These are phyloP conservation scores for Phylloporus sp. DNA, from an alignment of 1,284 basidiomycete species.

Conservation along the genomic window DNA sequence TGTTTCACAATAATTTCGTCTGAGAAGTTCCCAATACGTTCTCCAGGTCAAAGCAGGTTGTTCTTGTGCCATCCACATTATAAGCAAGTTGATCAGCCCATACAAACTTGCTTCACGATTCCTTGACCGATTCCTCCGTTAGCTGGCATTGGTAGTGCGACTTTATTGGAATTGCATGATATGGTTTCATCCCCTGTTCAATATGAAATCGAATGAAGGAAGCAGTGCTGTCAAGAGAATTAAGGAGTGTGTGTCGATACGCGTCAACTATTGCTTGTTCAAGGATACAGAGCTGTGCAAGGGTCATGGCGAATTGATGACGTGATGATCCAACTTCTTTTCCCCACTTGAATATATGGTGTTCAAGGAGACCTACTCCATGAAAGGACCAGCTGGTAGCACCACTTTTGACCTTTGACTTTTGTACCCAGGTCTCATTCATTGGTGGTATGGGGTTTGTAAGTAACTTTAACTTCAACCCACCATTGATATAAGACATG, in stretches of 20 bases:
- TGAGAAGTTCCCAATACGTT: neutral
- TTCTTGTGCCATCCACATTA: neutral
- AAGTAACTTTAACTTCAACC: neutral
- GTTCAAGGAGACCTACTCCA: neutral
- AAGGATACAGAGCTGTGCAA: slow-evolving; percentile 1
- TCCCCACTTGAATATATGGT: neutral
- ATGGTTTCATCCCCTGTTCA: neutral
- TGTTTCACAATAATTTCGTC: neutral
- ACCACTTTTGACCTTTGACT: neutral
- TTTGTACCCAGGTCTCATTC: neutral
- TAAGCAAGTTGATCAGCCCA: neutral
- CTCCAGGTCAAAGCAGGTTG: neutral
- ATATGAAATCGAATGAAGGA: neutral
- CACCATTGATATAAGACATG: neutral
- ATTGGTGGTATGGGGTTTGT: neutral
- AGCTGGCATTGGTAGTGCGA: too few species aligned
- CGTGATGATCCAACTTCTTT: neutral
- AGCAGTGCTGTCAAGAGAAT: neutral
- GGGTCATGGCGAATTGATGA: neutral
- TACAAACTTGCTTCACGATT: neutral
- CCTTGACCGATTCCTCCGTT: neutral
- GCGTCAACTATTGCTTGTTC: neutral
- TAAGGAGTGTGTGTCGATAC: neutral
- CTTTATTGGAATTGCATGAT: neutral
- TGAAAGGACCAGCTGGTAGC: neutral